Conservation (phyloP, 2,329 filamentous ascomycete genomes). For the Fusarium chlamydosporum region DNA sequence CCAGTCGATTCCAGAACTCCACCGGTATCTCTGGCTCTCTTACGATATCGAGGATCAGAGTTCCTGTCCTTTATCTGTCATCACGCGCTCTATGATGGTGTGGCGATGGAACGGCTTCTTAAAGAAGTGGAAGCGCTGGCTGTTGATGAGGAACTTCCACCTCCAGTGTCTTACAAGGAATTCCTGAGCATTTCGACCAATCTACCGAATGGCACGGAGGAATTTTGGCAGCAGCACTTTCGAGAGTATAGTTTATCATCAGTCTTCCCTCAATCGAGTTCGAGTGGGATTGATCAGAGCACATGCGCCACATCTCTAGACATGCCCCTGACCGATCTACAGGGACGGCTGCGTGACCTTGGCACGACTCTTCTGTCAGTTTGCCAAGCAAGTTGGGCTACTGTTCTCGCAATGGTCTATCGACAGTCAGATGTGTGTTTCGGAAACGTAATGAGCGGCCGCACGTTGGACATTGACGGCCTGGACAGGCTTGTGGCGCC, state of each 20-base stretch:
- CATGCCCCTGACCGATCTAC: constrained; percentile 61
- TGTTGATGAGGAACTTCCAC: constrained; percentile 60
- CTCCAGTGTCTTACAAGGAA: constrained; percentile 68
- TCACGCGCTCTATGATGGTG: constrained; percentile 89
- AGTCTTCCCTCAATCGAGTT: constrained; percentile 46
- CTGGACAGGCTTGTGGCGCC: constrained; percentile 84
- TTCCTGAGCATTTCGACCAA: constrained; percentile 74
- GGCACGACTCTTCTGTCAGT: constrained; percentile 75
- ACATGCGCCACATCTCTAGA: constrained; percentile 52
- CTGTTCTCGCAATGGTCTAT: constrained; percentile 70
- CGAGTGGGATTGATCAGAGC: constrained; percentile 49
- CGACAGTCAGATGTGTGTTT: constrained; percentile 80
- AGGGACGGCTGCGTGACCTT: constrained; percentile 64
- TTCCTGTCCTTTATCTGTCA: constrained; percentile 72
- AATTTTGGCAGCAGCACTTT: constrained; percentile 77
- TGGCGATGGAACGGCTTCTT: constrained; percentile 78
- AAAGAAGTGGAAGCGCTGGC: constrained; percentile 77
- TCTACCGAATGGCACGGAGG: constrained; percentile 64
- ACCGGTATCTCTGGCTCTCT: constrained; percentile 62
- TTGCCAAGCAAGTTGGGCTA: constrained; percentile 80
- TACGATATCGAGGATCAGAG: constrained; percentile 51
- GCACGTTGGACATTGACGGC: constrained; percentile 74
- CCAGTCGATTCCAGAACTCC: constrained; percentile 62
- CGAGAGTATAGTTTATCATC: constrained; percentile 59
- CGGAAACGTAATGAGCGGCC: constrained; percentile 86